These are phyloP conservation scores for Fusarium sp. DNA, from an alignment of 2,329 filamentous ascomycete species.

Conservation along the genomic window DNA sequence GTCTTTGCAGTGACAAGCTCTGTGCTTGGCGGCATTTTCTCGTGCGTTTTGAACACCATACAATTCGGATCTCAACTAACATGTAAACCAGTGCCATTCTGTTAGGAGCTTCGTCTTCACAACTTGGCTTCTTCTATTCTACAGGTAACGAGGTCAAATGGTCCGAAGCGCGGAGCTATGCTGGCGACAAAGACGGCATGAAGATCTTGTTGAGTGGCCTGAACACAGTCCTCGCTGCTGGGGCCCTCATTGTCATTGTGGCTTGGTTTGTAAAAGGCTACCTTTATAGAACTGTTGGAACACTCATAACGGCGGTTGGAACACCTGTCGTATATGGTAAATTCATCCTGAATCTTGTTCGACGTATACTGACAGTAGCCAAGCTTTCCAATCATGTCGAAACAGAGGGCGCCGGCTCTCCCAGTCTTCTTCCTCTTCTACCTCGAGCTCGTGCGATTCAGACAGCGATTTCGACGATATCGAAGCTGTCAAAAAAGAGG, in stretches of 20 bases:
- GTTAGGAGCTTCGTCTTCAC: slow-evolving; percentile 47
- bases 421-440: slow-evolving; percentile 5
- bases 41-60: slow-evolving; percentile 30
- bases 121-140: slow-evolving; percentile 49
- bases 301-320: slow-evolving; percentile 35
- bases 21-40: slow-evolving; percentile 40
- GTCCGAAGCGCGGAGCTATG: slow-evolving; percentile 47
- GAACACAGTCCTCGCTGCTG: slow-evolving; percentile 39
- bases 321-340: slow-evolving; percentile 40
- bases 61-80: background rate
- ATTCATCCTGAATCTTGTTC: background rate
- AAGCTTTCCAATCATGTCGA: slow-evolving; percentile 34
- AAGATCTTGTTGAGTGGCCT: slow-evolving; percentile 49
- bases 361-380: slow-evolving; percentile 5
- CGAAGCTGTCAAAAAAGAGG: slow-evolving; percentile 29
- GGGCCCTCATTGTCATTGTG: slow-evolving; percentile 38
- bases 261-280: slow-evolving; percentile 43
- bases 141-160: slow-evolving; percentile 50
- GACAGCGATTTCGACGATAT: slow-evolving; percentile 33
- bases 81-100: slow-evolving; percentile 40
- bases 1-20: slow-evolving; percentile 40
- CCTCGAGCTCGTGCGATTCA: slow-evolving; percentile 28
- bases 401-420: slow-evolving; percentile 14
- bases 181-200: slow-evolving; percentile 46
- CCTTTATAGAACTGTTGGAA: slow-evolving; percentile 39